Percentiles rank a stretch among this genome's conserved stretches.
phyloP scores from a whole-genome alignment of 2,329 filamentous ascomycete species.

The Fusarium duplospermum region DNA sequence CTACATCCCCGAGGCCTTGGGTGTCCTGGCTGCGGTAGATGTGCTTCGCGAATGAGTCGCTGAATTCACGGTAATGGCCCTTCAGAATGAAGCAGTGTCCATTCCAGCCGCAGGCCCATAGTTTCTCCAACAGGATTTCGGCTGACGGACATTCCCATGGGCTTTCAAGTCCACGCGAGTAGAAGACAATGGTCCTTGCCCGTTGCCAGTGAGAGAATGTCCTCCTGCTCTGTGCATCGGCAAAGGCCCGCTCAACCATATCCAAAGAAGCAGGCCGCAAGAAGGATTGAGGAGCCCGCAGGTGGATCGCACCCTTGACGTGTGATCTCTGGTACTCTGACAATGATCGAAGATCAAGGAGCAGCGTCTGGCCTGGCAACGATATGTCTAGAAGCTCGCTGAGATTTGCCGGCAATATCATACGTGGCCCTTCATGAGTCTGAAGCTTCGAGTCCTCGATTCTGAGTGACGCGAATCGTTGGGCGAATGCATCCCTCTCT shows the following conservation, averaged over 20 bases:
- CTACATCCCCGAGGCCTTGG: slow-evolving; percentile 53
- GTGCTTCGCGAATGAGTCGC: slow-evolving; percentile 63
- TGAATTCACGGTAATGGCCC: slow-evolving; percentile 67
- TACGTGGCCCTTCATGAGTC: slow-evolving; percentile 51
- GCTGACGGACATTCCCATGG: slow-evolving; percentile 64
- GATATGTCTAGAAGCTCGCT: slow-evolving; percentile 64
- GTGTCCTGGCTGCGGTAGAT: slow-evolving; percentile 58
- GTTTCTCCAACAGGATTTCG: slow-evolving; percentile 57
- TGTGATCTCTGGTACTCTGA: slow-evolving; percentile 63
- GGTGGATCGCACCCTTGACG: slow-evolving; percentile 63
- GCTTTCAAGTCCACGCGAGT: slow-evolving; percentile 62
- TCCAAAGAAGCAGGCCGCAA: slow-evolving; percentile 61
- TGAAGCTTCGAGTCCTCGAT: slow-evolving; percentile 51
- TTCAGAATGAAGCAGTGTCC: slow-evolving; percentile 67
- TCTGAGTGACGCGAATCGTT: slow-evolving; percentile 58
- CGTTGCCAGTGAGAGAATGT: slow-evolving; percentile 60
- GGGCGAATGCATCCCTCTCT: slow-evolving; percentile 59
- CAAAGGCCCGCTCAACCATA: slow-evolving; percentile 62
- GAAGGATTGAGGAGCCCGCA: slow-evolving; percentile 63
- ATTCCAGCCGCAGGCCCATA: slow-evolving; percentile 60
- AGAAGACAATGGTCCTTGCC: slow-evolving; percentile 64
- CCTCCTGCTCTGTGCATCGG: slow-evolving; percentile 60
- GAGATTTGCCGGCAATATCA: slow-evolving; percentile 65
- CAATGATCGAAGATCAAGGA: slow-evolving; percentile 63
- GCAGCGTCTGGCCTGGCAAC: slow-evolving; percentile 56